Percentiles rank a stretch among this genome's conserved stretches.
Evolutionary conservation across 225 moss, liverwort and hornwort species (phyloP).

Genomic region (Climacium dendroides): DNA sequence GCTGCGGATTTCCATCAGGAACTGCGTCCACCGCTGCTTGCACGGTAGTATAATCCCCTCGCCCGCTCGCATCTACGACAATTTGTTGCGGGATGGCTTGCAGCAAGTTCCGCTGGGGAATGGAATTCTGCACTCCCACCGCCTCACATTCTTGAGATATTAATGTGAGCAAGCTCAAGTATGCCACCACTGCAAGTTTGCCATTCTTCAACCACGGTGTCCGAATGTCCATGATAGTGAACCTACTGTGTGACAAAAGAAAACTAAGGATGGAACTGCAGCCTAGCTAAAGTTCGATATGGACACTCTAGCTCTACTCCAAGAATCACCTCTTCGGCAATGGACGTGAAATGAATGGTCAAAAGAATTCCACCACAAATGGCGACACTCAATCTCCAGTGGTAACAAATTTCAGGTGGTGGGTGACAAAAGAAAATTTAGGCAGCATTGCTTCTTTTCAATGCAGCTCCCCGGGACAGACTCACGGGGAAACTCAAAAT

Average conservation of each 20-base stretch:
- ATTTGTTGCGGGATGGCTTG: neutral
- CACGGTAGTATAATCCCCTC: conserved; percentile 15
- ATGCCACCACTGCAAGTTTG: neutral
- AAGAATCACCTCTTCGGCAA: neutral
- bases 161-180: neutral
- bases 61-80: conserved; percentile 16
- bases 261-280: neutral
- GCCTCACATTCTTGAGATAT: neutral
- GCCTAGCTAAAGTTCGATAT: neutral
- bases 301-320: neutral
- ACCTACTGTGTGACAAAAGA: neutral
- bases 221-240: neutral
- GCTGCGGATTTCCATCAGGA: conserved; percentile 24
- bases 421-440: neutral
- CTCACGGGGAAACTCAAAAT: neutral
- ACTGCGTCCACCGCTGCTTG: conserved; percentile 43
- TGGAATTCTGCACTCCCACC: neutral
- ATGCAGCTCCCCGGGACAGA: neutral
- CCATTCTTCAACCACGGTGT: neutral
- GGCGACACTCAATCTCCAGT: neutral
- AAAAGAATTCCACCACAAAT: neutral
- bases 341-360: neutral
- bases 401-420: neutral
- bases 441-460: neutral
- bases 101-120: conserved; percentile 6